Percentiles rank a stretch among this genome's conserved stretches.
phyloP scores from a whole-genome alignment of 176 grass and related monocot species.

The Panicum miliaceum region DNA sequence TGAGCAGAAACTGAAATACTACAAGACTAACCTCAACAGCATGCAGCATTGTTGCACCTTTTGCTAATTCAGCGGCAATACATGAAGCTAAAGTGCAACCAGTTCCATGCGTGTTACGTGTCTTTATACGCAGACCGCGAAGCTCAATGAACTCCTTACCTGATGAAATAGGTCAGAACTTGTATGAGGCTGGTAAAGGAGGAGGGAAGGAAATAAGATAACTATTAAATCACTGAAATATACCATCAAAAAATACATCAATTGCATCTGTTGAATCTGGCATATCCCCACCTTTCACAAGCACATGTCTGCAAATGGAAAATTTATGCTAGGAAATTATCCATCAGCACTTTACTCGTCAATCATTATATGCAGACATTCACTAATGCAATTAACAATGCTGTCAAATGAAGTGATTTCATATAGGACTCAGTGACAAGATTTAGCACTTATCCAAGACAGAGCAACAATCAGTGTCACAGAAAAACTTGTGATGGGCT shows the following conservation, averaged over 20 bases:
- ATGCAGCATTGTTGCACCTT: constrained; percentile 77
- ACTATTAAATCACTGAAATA: constrained; percentile 1
- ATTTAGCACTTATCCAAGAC: constrained; percentile 25
- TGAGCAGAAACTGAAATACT: background rate
- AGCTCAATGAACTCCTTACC: constrained; percentile 84
- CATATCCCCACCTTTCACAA: constrained; percentile 94
- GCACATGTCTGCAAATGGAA: constrained; percentile 75
- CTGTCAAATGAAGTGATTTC: constrained; percentile 16
- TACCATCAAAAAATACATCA: constrained; percentile 93
- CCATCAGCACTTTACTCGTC: background rate
- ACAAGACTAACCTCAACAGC: constrained; percentile 64
- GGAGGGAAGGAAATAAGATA: background rate
- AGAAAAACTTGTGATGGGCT: background rate
- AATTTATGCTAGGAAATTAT: background rate
- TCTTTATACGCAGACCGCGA: constrained; percentile 67
- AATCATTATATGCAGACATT: background rate
- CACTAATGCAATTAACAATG: constrained; percentile 11
- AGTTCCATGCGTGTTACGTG: constrained; percentile 87
- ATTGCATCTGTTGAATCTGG: constrained; percentile 61
- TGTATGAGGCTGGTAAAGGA: background rate
- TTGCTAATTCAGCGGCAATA: constrained; percentile 90
- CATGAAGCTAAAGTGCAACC: constrained; percentile 97
- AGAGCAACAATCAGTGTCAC: background rate
- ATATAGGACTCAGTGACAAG: background rate
- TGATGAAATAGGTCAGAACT: constrained; percentile 39